These are phyloP conservation scores for Diaporthe batatas DNA, from an alignment of 2,329 filamentous ascomycete genomes.

Conservation along the genomic window DNA sequence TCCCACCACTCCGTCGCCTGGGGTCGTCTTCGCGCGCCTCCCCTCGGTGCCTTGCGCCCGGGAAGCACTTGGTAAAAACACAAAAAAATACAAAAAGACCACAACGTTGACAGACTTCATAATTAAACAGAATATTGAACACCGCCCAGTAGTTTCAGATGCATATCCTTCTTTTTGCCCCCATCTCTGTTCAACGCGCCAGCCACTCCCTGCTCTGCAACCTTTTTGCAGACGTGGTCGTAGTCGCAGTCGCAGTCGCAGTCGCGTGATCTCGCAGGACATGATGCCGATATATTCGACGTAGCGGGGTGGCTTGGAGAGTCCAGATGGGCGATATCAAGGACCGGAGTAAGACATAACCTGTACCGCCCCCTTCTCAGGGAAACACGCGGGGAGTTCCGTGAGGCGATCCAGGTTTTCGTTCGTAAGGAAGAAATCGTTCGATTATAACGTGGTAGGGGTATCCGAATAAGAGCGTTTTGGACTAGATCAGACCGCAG, in stretches of 20 bases:
- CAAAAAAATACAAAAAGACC: slow-evolving; percentile 35
- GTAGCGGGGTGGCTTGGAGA: slow-evolving; percentile 32
- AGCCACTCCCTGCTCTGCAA: slow-evolving; percentile 37
- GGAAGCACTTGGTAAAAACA: slow-evolving; percentile 38
- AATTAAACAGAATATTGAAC: slow-evolving; percentile 67
- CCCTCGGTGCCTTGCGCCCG: slow-evolving; percentile 38
- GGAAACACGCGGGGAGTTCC: slow-evolving; percentile 36
- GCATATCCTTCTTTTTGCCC: slow-evolving; percentile 42
- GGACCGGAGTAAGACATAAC: slow-evolving; percentile 35
- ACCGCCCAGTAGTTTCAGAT: slow-evolving; percentile 50
- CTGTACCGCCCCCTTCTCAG: slow-evolving; percentile 35
- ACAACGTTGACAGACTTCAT: slow-evolving; percentile 43
- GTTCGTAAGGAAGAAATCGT: slow-evolving; percentile 44
- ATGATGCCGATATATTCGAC: slow-evolving; percentile 40
- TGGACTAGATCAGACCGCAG: slow-evolving; percentile 86
- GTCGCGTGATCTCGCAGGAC: slow-evolving; percentile 34
- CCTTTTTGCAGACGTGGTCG: slow-evolving; percentile 17
- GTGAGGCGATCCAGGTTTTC: slow-evolving; percentile 41
- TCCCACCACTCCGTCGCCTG: slow-evolving; percentile 34
- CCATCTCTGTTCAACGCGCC: slow-evolving; percentile 41
- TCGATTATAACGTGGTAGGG: slow-evolving; percentile 43
- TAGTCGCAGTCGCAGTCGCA: slow-evolving; percentile 37
- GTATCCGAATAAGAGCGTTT: slow-evolving; percentile 43
- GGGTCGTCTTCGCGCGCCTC: slow-evolving; percentile 29
- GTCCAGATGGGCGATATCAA: slow-evolving; percentile 34